A percentile compares a stretch with the other conserved stretches of the same genome.
Evolutionary conservation across 805 yeast genomes (phyloP).

Genomic region (Candida sanyiensis): DNA sequence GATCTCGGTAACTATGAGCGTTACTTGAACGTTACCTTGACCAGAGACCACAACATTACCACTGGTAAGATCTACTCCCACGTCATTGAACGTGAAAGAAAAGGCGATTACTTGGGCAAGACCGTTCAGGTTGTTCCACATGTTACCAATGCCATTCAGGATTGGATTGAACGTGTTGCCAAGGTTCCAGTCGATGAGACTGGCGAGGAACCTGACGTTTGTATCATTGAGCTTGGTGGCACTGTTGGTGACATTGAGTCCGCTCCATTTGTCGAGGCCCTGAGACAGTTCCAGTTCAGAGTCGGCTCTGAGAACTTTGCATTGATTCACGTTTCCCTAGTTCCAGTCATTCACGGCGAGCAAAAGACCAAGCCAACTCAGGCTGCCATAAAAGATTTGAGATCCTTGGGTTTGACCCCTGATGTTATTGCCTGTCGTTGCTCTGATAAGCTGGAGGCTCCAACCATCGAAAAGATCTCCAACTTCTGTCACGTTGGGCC

Average conservation of each 20-base stretch:
- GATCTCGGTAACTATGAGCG: constrained; percentile 98
- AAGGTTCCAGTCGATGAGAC: constrained; percentile 86
- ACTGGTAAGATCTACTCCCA: constrained; percentile 95
- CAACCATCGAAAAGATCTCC: constrained; percentile 92
- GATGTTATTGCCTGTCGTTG: constrained; percentile 99
- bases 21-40: constrained; percentile 87
- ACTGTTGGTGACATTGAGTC: constrained; percentile 99
- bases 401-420: constrained; percentile 91
- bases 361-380: constrained; percentile 99
- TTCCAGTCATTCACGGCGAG: constrained; percentile 97
- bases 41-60: constrained; percentile 93
- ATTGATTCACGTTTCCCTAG: constrained; percentile 91
- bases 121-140: constrained; percentile 99
- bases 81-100: constrained; percentile 91
- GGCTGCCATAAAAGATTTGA: constrained; percentile 95
- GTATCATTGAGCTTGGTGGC: constrained; percentile 97
- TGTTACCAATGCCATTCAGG: constrained; percentile 94
- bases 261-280: constrained; percentile 98
- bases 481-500: constrained; percentile 99
- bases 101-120: constrained; percentile 95
- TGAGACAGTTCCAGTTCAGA: constrained; percentile 97
- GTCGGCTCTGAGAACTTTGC: constrained; percentile 94
- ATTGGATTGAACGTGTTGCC: constrained; percentile 95
- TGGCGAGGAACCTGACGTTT: constrained; percentile 87
- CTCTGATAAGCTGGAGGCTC: constrained; percentile 67